Base-by-base conservation (phyloP, 495 filamentous ascomycete species). In the Sphaerosporella brunnea region DNA sequence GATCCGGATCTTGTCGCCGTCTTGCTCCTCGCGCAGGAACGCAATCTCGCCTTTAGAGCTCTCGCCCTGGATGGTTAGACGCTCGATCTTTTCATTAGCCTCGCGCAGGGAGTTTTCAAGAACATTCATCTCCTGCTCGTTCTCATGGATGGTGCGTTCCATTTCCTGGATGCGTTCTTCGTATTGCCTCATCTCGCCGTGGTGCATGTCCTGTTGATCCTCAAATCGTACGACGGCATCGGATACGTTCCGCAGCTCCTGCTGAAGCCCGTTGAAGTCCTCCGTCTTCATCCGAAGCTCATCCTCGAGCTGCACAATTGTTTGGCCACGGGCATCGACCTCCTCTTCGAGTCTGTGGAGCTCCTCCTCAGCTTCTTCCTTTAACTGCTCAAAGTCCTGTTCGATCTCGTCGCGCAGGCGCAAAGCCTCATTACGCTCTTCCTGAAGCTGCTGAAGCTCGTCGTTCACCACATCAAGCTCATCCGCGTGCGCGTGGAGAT, bases 1-100 rank as follows among this genome's bases (percentile, higher is more conserved):
- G 53, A 96, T 97, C 62, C 84, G 84, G 59, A 97, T 95, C 72
- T 96, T 97, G 63, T 97, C 92, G 28, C 73, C 78, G 63, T 97
- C 90, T 67, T 96, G 90, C 66, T 97, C 90, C 58, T 97, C 92
- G 4, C 92, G 77, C 21, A 97, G 61, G 74, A 97, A 97, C 0
- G 80, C 75, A 61, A 96, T 93, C 64, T 97, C 90, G 41, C 78
- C 79, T 59, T 95, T 87, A 49, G 78, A 79, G 2, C 82, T 90
- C 66, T 97, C 90, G 44, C 84, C 78, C 63, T 96, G 86, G 41
- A 97, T 82, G 7, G 78, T 79, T 9, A 94, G 68, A 34, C 86
- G 72, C 54, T 92, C 78, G 25, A 79, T 77, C 66, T 94, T 94
- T 52, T 79, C 74, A 54, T 84, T 87, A 10, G 81, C 69, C 56